Conservation (phyloP, 495 filamentous ascomycete species). For the Xylaria sp. region DNA sequence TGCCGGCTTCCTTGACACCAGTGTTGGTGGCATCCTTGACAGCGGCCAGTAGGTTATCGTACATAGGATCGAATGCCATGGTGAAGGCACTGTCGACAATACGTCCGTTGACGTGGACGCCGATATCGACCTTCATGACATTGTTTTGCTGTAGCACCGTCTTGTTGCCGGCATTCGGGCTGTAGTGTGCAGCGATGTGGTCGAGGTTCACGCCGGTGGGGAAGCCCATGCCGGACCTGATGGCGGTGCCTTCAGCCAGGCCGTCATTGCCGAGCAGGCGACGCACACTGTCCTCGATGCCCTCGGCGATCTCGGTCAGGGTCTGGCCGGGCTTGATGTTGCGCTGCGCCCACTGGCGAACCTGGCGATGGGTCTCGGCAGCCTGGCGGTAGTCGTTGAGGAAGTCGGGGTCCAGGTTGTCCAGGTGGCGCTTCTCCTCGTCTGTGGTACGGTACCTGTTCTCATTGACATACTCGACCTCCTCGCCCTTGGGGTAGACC, state of each 20-base stretch:
- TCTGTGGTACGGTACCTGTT: slow-evolving; percentile 82
- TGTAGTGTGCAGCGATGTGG: slow-evolving; percentile 88
- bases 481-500: slow-evolving; percentile 80
- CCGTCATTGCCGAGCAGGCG: slow-evolving; percentile 80
- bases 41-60: slow-evolving; percentile 81
- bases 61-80: slow-evolving; percentile 82
- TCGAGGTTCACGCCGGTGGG: slow-evolving; percentile 87
- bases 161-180: slow-evolving; percentile 90
- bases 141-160: slow-evolving; percentile 79
- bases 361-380: slow-evolving; percentile 87
- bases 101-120: slow-evolving; percentile 86
- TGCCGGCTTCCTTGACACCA: slow-evolving; percentile 83
- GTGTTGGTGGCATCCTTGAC: slow-evolving; percentile 89
- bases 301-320: slow-evolving; percentile 81
- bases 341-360: slow-evolving; percentile 81
- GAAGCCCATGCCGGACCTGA: slow-evolving; percentile 86
- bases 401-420: slow-evolving; percentile 84
- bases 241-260: slow-evolving; percentile 77
- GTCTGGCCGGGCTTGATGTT: slow-evolving; percentile 82
- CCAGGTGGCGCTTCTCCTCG: slow-evolving; percentile 87
- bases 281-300: slow-evolving; percentile 85
- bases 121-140: slow-evolving; percentile 94
- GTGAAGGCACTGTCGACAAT: slow-evolving; percentile 96
- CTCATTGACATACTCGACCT: slow-evolving; percentile 77
- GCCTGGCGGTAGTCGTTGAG: slow-evolving; percentile 85